A percentile compares a stretch with the other conserved stretches of the same genome.
Evolutionary conservation across 2,329 filamentous ascomycete genomes (phyloP).

Genomic region (Ceratocystis cacaofunesta): DNA sequence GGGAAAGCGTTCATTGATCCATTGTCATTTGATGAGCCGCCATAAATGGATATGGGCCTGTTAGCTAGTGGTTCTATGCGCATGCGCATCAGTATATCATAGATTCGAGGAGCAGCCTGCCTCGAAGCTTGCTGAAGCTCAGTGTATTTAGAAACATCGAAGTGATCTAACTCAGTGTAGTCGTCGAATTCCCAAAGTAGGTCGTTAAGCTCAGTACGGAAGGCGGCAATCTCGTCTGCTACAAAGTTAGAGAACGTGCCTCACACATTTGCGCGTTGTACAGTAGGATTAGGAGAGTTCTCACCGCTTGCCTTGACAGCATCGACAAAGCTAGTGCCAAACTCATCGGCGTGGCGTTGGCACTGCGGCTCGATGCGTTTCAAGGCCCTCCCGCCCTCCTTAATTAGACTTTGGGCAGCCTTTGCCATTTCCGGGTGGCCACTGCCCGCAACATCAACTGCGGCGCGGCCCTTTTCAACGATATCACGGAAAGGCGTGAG

Average conservation of each 20-base stretch:
- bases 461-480: conserved; percentile 35
- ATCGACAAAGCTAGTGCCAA: conserved; percentile 34
- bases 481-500: conserved; percentile 38
- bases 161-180: conserved; percentile 34
- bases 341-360: conserved; percentile 33
- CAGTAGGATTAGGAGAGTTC: conserved; percentile 16
- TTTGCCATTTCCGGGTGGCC: conserved; percentile 33
- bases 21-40: conserved; percentile 7
- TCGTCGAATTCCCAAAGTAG: conserved; percentile 45
- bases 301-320: conserved; percentile 41
- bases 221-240: conserved; percentile 36
- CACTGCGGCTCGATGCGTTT: conserved; percentile 39
- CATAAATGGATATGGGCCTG: conserved; percentile 5
- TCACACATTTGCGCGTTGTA: background rate
- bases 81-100: conserved; percentile 39
- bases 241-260: background rate
- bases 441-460: conserved; percentile 33
- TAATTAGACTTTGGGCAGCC: conserved; percentile 33
- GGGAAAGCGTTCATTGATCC: conserved; percentile 1
- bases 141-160: conserved; percentile 35
- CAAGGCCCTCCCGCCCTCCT: conserved; percentile 35
- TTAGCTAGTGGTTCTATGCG: conserved; percentile 26
- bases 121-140: conserved; percentile 35
- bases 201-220: conserved; percentile 33
- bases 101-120: conserved; percentile 33